Evolutionary conservation across 2,329 filamentous ascomycete genomes (phyloP), one percentile per base, ranked within the genome.

Genomic region (Pseudomassariella vexata): DNA sequence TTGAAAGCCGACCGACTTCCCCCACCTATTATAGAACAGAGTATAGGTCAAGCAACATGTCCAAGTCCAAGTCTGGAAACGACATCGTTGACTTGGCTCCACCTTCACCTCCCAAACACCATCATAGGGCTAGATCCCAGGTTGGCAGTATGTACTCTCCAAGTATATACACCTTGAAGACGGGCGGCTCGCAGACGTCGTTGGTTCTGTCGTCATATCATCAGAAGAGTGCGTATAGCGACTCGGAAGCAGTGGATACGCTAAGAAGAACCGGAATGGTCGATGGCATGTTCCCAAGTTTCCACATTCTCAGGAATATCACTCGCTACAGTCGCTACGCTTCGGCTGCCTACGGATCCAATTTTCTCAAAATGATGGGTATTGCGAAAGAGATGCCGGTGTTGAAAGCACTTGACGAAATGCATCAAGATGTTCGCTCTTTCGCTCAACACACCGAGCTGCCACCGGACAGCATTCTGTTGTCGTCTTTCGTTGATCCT

Each of bases 401-500:
- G 2, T 35, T 65, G 9, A 57, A 57, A 18, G 56, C 57, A 11
- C 49, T 60, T 34, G 64, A 72, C 38, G 63, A 65, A 31, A 70
- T 65, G 2, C 76, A 82, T 46, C 61, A 68, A 32, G 76, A 82
- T 45, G 65, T 82, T 19, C 68, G 74, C 5, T 76, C 75, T 3
- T 82, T 82, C 46, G 74, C 74, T 1, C 70, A 72, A 28, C 78
- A 82, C 47, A 79, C 78, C 1, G 67, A 73, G 28, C 65, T 76
- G 0, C 65, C 72, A 3, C 60, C 73, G 1, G 64, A 68, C 24
- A 79, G 70, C 30, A 71, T 83, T 27, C 59, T 86, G 2, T 58
- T 86, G 3, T 80, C 81, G 0, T 85, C 82, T 1, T 85, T 82
- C 47, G 73, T 82, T 24, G 81, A 86, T 46, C 69, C 76, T 3